Base-by-base conservation (phyloP, 306 rosid species). In the Cucurbita ficifolia region DNA sequence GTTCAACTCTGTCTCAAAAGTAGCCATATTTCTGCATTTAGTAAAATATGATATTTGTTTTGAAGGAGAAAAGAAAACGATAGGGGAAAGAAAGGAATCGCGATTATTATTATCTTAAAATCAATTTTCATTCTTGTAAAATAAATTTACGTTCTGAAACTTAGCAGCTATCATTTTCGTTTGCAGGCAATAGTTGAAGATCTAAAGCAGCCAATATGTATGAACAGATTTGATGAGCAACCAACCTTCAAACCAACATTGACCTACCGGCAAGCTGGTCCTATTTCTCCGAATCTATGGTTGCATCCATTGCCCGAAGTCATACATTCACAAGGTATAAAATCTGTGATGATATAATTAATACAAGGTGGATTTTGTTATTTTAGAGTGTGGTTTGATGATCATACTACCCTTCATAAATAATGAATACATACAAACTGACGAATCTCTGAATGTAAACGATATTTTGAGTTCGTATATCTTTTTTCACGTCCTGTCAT, bases 241-340 rank as follows among this genome's bases (percentile, higher is more conserved):
- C 14, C 60, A 4, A 19, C 45, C 6, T 43, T 67, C 11, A 72
- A 71, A 79, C 62, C 70, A 57, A 8, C 76, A 11, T 76, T 67
- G 63, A 74, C 56, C 43, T 55, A 68, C 14, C 74, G 48, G 22
- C 36, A 76, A 59, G 48, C 70, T 70, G 58, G 67, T 4, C 82
- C 73, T 35, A n/a, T 42, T 21, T 50, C 58, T 69, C 69, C 75
- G 57, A 75, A 74, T 65, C 78, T 64, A 64, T 81, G 45, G 59
- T 69, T 59, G 45, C 82, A 75, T 35, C 54, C 65, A 18, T 39
- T 72, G 22, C 40, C 70, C 12, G 72, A 80, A 42, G 10, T 62
- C 53, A 8, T 21, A 46, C 78, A 22, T 11, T 82, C 46, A 29
- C 74, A 84, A 82, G 87, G 88, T 88, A 80, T 52, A 36, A 72